These are phyloP conservation scores for Wallacemonas sp. DNA, from an alignment of 208 protist species.

Conservation along the genomic window DNA sequence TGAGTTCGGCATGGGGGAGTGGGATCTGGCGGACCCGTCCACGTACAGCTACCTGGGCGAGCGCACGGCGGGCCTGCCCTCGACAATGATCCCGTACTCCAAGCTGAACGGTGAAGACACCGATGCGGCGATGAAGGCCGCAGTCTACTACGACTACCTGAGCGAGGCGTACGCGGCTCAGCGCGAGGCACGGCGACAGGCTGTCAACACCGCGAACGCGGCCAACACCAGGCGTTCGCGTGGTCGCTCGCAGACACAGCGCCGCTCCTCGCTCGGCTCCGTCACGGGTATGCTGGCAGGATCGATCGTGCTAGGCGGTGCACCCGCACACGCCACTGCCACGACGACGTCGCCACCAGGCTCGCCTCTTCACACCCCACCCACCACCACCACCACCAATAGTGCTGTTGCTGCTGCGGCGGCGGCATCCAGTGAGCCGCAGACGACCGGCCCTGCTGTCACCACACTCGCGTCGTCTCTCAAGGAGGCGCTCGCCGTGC, in stretches of 20 bases:
- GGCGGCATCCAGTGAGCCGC: too few relatives aligned
- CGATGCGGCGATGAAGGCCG: background rate
- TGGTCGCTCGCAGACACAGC: background rate
- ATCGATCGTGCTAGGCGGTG: background rate
- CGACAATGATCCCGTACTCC: slow-evolving; percentile 9
- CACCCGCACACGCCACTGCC: too few relatives aligned
- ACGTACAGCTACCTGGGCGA: slow-evolving; percentile 67
- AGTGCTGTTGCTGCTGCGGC: too few relatives aligned
- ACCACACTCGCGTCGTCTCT: background rate
- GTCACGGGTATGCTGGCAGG: background rate
- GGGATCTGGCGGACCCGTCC: slow-evolving; percentile 28
- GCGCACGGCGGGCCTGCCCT: slow-evolving; percentile 22
- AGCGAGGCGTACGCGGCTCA: slow-evolving; percentile 24
- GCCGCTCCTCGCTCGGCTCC: background rate
- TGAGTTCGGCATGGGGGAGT: slow-evolving; percentile 75
- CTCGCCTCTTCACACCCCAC: too few relatives aligned
- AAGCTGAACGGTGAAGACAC: slow-evolving; percentile 11
- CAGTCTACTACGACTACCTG: slow-evolving; percentile 38
- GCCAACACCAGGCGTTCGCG: background rate
- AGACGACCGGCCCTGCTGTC: too few relatives aligned
- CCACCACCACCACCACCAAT: background rate
- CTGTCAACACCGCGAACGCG: background rate
- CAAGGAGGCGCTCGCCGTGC: background rate
- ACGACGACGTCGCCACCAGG: too few relatives aligned
- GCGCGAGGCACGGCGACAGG: slow-evolving; percentile 1